A percentile compares a stretch with the other conserved stretches of the same genome.
Conservation (phyloP, 345 rosid species). For the Eucalyptus cladocalyx region DNA sequence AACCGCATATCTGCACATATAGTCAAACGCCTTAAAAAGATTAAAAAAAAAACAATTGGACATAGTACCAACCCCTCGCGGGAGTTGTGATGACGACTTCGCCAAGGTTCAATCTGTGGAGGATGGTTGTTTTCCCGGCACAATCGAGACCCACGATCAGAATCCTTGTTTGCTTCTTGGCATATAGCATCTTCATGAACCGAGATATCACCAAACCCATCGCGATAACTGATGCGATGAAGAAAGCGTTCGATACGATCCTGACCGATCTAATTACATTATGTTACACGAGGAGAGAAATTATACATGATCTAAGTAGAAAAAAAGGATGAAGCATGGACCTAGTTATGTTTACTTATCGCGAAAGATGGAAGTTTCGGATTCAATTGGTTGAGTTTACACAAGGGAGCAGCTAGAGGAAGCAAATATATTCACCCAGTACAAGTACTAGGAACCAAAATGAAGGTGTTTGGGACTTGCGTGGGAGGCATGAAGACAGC, state of each 20-base stretch:
- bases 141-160: background rate
- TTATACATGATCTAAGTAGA: background rate
- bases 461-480: background rate
- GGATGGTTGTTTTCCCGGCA: background rate
- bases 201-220: background rate
- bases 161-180: background rate
- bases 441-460: background rate
- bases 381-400: background rate
- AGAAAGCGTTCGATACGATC: background rate
- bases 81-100: background rate
- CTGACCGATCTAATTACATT: background rate
- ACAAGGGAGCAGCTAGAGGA: background rate
- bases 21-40: background rate
- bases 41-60: background rate
- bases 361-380: background rate
- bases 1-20: background rate
- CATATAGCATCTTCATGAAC: background rate
- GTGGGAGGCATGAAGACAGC: background rate
- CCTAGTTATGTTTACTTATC: background rate
- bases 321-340: background rate
- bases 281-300: background rate
- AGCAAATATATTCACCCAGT: background rate
- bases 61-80: background rate
- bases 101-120: background rate
- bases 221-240: too few relatives aligned